A percentile compares a stretch with the other conserved stretches of the same genome.
Evolutionary conservation across 2,329 filamentous ascomycete genomes (phyloP).

Genomic region (Phaeosphaeria sp.): DNA sequence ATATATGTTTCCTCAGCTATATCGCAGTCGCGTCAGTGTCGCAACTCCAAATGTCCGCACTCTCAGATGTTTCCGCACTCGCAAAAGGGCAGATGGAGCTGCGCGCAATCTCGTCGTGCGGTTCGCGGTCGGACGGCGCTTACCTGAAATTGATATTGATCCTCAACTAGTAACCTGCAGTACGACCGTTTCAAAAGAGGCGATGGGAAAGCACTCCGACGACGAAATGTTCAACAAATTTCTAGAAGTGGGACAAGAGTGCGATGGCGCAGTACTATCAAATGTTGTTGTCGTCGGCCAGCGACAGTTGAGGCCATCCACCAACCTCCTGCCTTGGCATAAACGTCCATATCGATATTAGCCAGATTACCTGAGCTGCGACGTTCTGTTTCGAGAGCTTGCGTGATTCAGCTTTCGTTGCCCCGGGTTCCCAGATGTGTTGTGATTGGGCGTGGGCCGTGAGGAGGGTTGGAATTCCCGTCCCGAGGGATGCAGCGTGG

Average conservation of each 20-base stretch:
- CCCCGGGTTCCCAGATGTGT: slow-evolving; percentile 20
- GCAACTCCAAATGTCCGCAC: slow-evolving; percentile 19
- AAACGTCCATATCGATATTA: slow-evolving; percentile 40
- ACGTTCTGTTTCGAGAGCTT: slow-evolving; percentile 24
- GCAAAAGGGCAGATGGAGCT: not conserved
- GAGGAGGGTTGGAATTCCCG: slow-evolving; percentile 31
- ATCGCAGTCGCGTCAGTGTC: slow-evolving; percentile 29
- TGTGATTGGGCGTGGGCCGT: slow-evolving; percentile 41
- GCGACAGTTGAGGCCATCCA: slow-evolving; percentile 1
- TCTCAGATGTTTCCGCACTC: not conserved
- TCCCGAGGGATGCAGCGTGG: slow-evolving; percentile 5
- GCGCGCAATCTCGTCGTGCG: slow-evolving; percentile 1
- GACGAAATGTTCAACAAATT: slow-evolving; percentile 4
- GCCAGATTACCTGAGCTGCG: slow-evolving; percentile 42
- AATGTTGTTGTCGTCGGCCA: not conserved
- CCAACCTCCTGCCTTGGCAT: slow-evolving; percentile 42
- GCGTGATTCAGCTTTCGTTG: slow-evolving; percentile 33
- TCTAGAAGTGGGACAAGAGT: slow-evolving; percentile 1
- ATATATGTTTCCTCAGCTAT: slow-evolving; percentile 31
- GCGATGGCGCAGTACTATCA: slow-evolving; percentile 8
- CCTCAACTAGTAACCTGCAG: slow-evolving; percentile 15
- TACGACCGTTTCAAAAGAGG: slow-evolving; percentile 16
- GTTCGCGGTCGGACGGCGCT: slow-evolving; percentile 19
- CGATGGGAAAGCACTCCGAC: slow-evolving; percentile 8
- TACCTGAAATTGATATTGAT: slow-evolving; percentile 11